phyloP scores from a whole-genome alignment of 1,139 yeast genomes.

The Trichomonascaceae sp. region DNA sequence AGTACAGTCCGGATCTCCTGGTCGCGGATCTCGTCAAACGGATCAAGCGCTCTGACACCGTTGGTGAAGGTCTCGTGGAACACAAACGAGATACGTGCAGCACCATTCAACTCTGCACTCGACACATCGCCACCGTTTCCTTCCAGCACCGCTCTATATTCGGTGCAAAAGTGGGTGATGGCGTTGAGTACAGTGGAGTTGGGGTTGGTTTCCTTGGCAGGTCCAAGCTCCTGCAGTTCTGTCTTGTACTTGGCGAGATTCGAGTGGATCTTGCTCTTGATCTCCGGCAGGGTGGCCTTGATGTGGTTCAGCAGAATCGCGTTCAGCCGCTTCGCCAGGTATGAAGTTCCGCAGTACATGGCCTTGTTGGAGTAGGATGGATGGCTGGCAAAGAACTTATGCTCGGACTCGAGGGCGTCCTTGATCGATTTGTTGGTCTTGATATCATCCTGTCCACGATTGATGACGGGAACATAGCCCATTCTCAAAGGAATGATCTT shows the following conservation, averaged over 20 bases:
- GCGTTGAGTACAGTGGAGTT: constrained; percentile 79
- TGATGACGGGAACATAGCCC: constrained; percentile 95
- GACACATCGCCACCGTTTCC: constrained; percentile 86
- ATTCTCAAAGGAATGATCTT: constrained; percentile 89
- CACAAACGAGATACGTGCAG: constrained; percentile 95
- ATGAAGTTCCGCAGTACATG: constrained; percentile 91
- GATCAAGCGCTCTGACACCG: constrained; percentile 87
- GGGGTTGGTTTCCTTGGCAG: constrained; percentile 75
- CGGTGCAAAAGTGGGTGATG: constrained; percentile 78
- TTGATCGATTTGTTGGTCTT: constrained; percentile 77
- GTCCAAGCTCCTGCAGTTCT: constrained; percentile 62
- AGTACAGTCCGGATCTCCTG: constrained; percentile 89
- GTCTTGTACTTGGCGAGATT: constrained; percentile 78
- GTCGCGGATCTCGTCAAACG: constrained; percentile 94
- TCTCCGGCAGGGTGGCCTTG: constrained; percentile 90
- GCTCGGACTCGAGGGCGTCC: constrained; percentile 77
- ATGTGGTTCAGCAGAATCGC: constrained; percentile 85
- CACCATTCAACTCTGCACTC: constrained; percentile 74
- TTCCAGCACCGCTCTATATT: constrained; percentile 79
- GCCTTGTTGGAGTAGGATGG: constrained; percentile 94
- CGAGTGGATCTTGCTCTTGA: constrained; percentile 79
- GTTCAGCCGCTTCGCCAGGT: constrained; percentile 84
- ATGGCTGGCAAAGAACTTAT: constrained; percentile 70
- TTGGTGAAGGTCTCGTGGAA: constrained; percentile 93
- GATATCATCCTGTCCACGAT: constrained; percentile 95